These are phyloP conservation scores for Corinectria fuckeliana DNA, from an alignment of 2,329 filamentous ascomycete species.

Conservation along the genomic window DNA sequence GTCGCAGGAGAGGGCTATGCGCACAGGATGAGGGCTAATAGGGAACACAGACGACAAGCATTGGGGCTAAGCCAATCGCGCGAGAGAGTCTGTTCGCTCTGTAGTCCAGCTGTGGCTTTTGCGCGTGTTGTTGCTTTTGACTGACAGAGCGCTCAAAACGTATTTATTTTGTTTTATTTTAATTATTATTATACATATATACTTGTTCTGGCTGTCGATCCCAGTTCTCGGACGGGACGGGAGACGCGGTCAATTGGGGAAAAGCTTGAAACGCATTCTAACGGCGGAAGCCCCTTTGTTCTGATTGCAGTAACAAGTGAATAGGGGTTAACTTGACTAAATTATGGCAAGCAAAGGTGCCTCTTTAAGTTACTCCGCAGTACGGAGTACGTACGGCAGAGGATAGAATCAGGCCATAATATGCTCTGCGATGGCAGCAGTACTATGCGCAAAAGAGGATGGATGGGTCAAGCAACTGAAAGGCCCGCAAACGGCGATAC, in stretches of 20 bases:
- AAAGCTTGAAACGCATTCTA: background rate
- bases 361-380: background rate
- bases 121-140: background rate
- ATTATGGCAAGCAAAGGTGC: background rate
- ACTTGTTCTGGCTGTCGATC: background rate
- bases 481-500: conserved; percentile 12
- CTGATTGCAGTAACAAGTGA: background rate
- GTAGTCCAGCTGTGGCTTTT: too few species aligned
- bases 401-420: background rate
- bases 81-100: background rate
- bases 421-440: background rate
- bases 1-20: too few species aligned
- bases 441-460: background rate
- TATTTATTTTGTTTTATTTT: background rate
- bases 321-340: background rate
- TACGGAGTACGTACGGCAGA: background rate
- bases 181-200: too few species aligned
- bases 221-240: background rate
- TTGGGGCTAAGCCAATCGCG: background rate
- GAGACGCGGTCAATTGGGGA: background rate
- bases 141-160: background rate
- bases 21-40: background rate
- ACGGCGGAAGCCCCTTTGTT: background rate
- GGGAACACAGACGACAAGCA: background rate
- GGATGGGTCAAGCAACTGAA: background rate